Evolutionary conservation across 164 flowering plant species (phyloP), one percentile per base, ranked within the genome.

Genomic region (Vitis rupestris): DNA sequence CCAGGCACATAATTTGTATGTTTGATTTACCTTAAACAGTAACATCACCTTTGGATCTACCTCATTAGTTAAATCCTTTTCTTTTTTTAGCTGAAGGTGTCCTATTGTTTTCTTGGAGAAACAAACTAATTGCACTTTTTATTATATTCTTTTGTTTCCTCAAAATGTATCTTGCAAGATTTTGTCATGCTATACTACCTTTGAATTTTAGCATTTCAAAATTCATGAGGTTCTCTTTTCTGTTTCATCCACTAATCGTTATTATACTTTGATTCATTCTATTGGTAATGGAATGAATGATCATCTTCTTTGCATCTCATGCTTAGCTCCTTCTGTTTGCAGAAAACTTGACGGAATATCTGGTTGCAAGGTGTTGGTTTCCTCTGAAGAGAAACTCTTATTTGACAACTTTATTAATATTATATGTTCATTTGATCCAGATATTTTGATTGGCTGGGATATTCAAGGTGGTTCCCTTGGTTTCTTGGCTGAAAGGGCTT

Each of bases 361-460:
- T 64, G 86, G 78, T 13, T 86, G 85, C 82, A 88, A 80, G 64
- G 71, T 90, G 68, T 49, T 79, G 63, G 70, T 65, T 70, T 78
- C 59, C 57, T 66, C 76, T 61, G 92, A 93, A 49, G 99, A 96
- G 76, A 87, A 68, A 71, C 72, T 79, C 9, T 76, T 96, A 67
- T 77, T 91, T 71, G 56, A 75, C 50, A 79, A 86, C 68, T 89
- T 93, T 58, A 75, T 82, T 61, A 79, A 86, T 71, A 71, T 91
- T 30, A 71, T 91, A 15, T 59, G 71, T 64, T 81, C 82, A 52
- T 68, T 74, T 61, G 98, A 96, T 82, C 99, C 99, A 10, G 99
- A 96, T 83, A 83, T 96, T 31, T 59, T 96, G 58, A 70, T 96
- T 87, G 99, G 99, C 59, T 96, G 99, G 99, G 98, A 96, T 75